Evolutionary conservation across 164 flowering plant genomes (phyloP).

Genomic region (Buxus sempervirens): DNA sequence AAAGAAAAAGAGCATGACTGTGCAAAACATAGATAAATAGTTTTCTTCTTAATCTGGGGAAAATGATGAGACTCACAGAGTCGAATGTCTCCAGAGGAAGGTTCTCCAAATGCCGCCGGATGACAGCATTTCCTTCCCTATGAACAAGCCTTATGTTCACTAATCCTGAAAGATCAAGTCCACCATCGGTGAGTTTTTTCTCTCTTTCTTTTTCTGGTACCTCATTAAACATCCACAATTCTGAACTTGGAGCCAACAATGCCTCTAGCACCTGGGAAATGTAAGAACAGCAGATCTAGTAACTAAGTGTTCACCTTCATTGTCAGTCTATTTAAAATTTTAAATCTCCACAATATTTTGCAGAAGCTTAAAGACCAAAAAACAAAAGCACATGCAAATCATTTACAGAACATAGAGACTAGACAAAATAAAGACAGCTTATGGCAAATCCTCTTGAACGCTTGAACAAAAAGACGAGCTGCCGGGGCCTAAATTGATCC

Average conservation of each 20-base stretch:
- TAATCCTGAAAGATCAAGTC: slow-evolving; percentile 62
- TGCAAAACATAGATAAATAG: not conserved
- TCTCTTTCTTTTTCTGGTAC: slow-evolving; percentile 82
- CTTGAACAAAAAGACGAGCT: too few species aligned
- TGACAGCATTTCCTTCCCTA: slow-evolving; percentile 86
- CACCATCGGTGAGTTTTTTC: slow-evolving; percentile 74
- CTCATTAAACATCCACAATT: slow-evolving; percentile 94
- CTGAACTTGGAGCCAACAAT: slow-evolving; percentile 77
- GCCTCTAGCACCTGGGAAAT: slow-evolving; percentile 74
- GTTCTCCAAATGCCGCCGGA: slow-evolving; percentile 72
- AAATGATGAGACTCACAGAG: slow-evolving; percentile 59
- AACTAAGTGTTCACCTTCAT: not conserved
- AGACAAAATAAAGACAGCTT: too few species aligned
- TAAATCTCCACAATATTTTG: too few species aligned
- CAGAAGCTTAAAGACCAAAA: too few species aligned
- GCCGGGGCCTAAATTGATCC: too few species aligned
- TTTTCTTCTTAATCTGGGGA: not conserved
- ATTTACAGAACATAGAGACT: too few species aligned
- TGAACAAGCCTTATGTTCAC: slow-evolving; percentile 79
- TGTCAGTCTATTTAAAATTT: too few species aligned
- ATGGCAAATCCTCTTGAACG: too few species aligned
- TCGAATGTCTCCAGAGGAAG: slow-evolving; percentile 96
- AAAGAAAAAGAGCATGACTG: not conserved
- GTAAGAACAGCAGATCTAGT: not conserved
- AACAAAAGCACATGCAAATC: too few species aligned